These are phyloP conservation scores for Zymoseptoria brevis DNA, from an alignment of 2,329 filamentous ascomycete genomes.

Conservation along the genomic window DNA sequence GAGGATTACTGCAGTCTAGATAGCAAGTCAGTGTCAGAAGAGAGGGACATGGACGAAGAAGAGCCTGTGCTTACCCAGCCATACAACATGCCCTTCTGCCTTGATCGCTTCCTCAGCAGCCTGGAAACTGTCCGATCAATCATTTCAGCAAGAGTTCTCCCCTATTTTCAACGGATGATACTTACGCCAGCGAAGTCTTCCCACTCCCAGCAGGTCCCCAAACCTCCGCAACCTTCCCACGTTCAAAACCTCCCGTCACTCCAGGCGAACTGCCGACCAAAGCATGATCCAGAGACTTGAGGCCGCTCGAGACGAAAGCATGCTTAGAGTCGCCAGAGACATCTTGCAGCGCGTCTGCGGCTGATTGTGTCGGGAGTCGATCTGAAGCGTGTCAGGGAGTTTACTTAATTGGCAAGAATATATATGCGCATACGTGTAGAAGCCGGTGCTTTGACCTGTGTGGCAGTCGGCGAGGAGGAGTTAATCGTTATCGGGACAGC, in stretches of 20 bases:
- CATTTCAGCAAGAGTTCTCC: background rate
- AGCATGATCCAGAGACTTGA: conserved; percentile 7
- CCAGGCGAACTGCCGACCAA: conserved; percentile 4
- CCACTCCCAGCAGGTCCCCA: conserved; percentile 82
- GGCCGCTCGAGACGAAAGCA: conserved; percentile 6
- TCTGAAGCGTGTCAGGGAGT: conserved; percentile 1
- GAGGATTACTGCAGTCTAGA: background rate
- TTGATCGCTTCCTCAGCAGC: conserved; percentile 49
- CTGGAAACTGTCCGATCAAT: conserved; percentile 1
- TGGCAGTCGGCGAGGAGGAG: conserved; percentile 5
- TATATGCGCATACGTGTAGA: conserved; percentile 3
- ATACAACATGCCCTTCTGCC: conserved; percentile 59
- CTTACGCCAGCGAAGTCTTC: conserved; percentile 76
- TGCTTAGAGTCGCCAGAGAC: background rate
- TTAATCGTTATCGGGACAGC: conserved; percentile 4
- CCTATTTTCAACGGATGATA: too few species aligned
- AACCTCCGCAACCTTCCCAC: conserved; percentile 75
- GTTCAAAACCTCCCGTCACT: conserved; percentile 50
- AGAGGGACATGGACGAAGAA: background rate
- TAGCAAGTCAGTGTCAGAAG: background rate
- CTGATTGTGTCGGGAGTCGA: conserved; percentile 12
- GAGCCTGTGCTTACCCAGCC: conserved; percentile 59
- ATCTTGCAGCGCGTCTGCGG: conserved; percentile 7
- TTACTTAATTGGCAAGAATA: too few species aligned
- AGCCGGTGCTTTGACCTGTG: background rate